phyloP scores from a whole-genome alignment of 164 flowering plant genomes.

The Magnolia officinalis region DNA sequence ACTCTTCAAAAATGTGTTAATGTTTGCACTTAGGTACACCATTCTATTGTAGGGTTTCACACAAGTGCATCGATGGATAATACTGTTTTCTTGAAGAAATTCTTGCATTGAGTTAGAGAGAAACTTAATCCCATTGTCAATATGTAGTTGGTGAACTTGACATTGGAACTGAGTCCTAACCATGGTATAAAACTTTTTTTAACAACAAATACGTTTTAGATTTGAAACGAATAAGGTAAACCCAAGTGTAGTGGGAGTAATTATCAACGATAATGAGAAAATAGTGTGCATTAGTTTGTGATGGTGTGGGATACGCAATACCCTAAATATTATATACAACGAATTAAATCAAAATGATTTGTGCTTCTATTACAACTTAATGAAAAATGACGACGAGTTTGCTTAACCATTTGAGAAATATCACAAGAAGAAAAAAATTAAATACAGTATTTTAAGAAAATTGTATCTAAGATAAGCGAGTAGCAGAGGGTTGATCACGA shows the following conservation, averaged over 20 bases:
- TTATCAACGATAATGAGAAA: not conserved
- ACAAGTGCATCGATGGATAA: not conserved
- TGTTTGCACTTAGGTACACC: not conserved
- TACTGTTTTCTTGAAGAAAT: no score
- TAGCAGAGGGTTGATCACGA: not conserved
- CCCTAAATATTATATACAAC: not conserved
- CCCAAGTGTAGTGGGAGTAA: not conserved
- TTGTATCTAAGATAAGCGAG: not conserved
- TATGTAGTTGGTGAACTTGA: no score
- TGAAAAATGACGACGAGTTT: not conserved
- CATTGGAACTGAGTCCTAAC: not conserved
- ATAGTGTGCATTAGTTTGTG: not conserved
- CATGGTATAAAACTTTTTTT: not conserved
- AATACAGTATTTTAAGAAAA: not conserved
- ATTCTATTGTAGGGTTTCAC: not conserved
- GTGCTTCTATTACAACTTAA: no score
- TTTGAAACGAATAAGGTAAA: no score
- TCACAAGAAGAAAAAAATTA: not conserved
- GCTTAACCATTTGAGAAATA: not conserved
- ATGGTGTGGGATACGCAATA: not conserved
- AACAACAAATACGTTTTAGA: not conserved
- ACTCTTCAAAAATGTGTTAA: not conserved
- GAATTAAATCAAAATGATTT: no score
- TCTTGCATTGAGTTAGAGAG: not conserved
- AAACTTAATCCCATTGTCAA: no score